Percentiles rank a stretch among this genome's conserved stretches.
Evolutionary conservation across 2,329 filamentous ascomycete genomes (phyloP).

Genomic region (Thielaviopsis populi): DNA sequence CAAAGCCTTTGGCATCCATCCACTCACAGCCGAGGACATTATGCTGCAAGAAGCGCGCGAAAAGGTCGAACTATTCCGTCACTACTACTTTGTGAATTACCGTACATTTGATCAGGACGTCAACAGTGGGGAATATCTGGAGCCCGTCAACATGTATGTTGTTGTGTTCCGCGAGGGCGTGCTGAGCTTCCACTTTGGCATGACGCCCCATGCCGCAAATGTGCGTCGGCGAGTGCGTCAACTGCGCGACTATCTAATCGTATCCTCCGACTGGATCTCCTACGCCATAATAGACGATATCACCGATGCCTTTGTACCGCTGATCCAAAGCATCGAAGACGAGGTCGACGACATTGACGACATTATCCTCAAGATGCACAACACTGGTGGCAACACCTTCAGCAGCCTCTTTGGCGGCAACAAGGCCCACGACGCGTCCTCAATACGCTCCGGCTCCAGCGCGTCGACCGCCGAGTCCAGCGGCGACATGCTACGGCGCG

Average conservation of each 20-base stretch:
- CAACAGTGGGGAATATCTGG: conserved; percentile 75
- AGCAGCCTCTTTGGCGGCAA: not conserved
- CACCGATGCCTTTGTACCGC: conserved; percentile 83
- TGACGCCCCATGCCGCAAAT: conserved; percentile 90
- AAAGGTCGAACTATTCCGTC: conserved; percentile 91
- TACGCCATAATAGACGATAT: conserved; percentile 98
- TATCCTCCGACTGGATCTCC: conserved; percentile 94
- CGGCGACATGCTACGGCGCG: conserved; percentile 76
- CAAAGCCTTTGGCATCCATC: conserved; percentile 90
- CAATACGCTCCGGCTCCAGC: conserved; percentile 20
- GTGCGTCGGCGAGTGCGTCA: conserved; percentile 88
- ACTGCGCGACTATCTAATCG: conserved; percentile 79
- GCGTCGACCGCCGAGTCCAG: conserved; percentile 31
- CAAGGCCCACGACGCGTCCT: conserved; percentile 28
- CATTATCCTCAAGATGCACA: conserved; percentile 66
- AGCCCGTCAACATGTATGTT: conserved; percentile 94
- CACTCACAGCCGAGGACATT: conserved; percentile 88
- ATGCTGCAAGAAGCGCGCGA: conserved; percentile 94
- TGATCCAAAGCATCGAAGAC: conserved; percentile 86
- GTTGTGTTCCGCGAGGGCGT: conserved; percentile 94
- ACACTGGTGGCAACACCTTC: not conserved
- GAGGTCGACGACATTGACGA: conserved; percentile 97
- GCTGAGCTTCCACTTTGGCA: conserved; percentile 92
- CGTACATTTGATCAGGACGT: conserved; percentile 93
- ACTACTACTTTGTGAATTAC: conserved; percentile 99